Evolutionary conservation across 2,329 filamentous ascomycete genomes (phyloP).

Genomic region (Apiospora phragmitis): DNA sequence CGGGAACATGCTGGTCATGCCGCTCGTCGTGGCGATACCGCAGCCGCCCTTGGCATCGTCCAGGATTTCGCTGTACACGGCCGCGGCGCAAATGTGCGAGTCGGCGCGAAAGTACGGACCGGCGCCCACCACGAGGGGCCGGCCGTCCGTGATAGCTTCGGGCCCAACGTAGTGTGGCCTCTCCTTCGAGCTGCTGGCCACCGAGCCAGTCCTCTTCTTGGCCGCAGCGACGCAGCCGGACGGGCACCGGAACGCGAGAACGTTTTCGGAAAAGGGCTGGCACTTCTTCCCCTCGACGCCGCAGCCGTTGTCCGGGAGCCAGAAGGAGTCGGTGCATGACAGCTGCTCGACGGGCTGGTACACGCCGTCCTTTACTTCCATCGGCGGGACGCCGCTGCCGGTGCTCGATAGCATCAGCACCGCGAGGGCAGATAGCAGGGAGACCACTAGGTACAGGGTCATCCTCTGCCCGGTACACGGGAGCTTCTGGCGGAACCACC

Average conservation of each 20-base stretch:
- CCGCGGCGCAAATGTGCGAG: constrained; percentile 71
- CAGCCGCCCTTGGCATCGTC: constrained; percentile 65
- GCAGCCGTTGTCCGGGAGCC: constrained; percentile 51
- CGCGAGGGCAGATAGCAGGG: constrained; percentile 34
- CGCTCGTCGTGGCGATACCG: constrained; percentile 63
- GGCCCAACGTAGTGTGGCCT: constrained; percentile 58
- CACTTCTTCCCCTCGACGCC: constrained; percentile 59
- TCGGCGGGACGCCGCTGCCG: constrained; percentile 12
- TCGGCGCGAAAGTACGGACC: constrained; percentile 60
- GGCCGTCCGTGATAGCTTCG: constrained; percentile 41
- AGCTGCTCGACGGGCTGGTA: constrained; percentile 32
- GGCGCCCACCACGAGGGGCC: constrained; percentile 44
- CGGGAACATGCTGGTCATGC: constrained; percentile 57
- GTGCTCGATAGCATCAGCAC: constrained; percentile 28
- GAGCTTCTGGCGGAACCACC: constrained; percentile 2
- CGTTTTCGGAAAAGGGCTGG: constrained; percentile 53
- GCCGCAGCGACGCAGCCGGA: constrained; percentile 51
- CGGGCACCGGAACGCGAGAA: constrained; percentile 57
- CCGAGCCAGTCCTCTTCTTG: constrained; percentile 26
- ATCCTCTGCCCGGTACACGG: constrained; percentile 7
- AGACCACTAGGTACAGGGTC: neutral
- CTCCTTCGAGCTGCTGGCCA: constrained; percentile 23
- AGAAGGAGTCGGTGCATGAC: constrained; percentile 53
- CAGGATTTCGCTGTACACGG: constrained; percentile 69
- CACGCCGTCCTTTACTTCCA: neutral